Percentiles rank a stretch among this genome's conserved stretches.
Evolutionary conservation across 441 rosid species (phyloP).

Genomic region (Codiaeum variegatum): DNA sequence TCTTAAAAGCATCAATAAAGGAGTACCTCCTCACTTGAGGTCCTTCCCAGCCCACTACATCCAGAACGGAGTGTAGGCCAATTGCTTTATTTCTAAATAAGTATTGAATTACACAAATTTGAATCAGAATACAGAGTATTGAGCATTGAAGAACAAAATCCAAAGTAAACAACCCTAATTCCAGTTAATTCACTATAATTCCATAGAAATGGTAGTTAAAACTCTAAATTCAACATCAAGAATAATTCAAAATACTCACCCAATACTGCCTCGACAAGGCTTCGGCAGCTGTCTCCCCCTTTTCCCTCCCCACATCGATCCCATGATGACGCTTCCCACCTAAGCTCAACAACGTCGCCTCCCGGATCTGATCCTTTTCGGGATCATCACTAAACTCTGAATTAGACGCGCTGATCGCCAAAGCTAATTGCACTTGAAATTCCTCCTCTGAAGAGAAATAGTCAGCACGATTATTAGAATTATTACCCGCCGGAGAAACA

Average conservation of each 20-base stretch:
- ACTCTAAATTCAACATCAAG: neutral
- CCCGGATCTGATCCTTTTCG: slow-evolving; percentile 87
- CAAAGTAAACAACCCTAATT: slow-evolving; percentile 6
- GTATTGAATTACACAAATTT: neutral
- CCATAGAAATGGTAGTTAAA: neutral
- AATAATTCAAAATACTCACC: slow-evolving; percentile 44
- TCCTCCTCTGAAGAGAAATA: slow-evolving; percentile 87
- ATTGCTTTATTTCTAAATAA: neutral
- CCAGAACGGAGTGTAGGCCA: neutral
- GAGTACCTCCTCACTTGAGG: neutral
- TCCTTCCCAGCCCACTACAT: neutral
- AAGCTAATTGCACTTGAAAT: slow-evolving; percentile 85
- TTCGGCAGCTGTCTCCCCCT: slow-evolving; percentile 55
- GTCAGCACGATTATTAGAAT: slow-evolving; percentile 35
- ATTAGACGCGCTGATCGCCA: slow-evolving; percentile 89
- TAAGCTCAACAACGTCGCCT: slow-evolving; percentile 66
- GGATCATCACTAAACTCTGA: slow-evolving; percentile 60
- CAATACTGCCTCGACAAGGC: slow-evolving; percentile 84
- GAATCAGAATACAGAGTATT: neutral
- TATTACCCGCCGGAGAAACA: slow-evolving; percentile 10
- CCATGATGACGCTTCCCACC: slow-evolving; percentile 37
- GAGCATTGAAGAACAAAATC: neutral
- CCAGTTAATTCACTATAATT: slow-evolving; percentile 1
- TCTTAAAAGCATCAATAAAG: neutral
- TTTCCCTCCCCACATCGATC: slow-evolving; percentile 49